These are phyloP conservation scores for Arthrinium puccinioides DNA, from an alignment of 2,329 filamentous ascomycete genomes.

Conservation along the genomic window DNA sequence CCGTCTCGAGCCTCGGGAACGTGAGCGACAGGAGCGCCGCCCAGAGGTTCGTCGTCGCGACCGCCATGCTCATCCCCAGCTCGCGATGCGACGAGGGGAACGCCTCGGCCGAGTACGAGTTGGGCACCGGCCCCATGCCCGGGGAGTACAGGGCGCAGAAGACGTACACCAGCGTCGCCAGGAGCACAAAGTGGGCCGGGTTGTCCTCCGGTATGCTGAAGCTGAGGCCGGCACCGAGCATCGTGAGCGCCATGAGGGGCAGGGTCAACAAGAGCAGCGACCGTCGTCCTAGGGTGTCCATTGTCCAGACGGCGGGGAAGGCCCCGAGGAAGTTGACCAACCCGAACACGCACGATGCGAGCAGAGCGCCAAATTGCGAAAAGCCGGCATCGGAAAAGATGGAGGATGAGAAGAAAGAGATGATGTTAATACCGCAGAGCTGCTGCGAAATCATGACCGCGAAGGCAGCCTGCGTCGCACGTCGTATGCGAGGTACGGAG, in stretches of 20 bases:
- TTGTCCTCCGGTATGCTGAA: conserved; percentile 17
- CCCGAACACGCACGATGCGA: conserved; percentile 37
- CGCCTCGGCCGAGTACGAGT: conserved; percentile 61
- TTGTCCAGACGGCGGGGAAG: conserved; percentile 60
- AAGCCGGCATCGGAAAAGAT: conserved; percentile 37
- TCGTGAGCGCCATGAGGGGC: conserved; percentile 55
- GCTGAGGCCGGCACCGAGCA: conserved; percentile 32
- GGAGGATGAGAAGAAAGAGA: conserved; percentile 40
- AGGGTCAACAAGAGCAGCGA: conserved; percentile 58
- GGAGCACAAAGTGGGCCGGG: conserved; percentile 40
- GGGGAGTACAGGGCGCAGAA: conserved; percentile 41
- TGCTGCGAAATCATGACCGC: conserved; percentile 63
- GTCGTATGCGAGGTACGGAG: conserved; percentile 47
- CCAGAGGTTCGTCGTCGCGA: conserved; percentile 43
- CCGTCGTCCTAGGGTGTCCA: conserved; percentile 59
- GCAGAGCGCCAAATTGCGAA: conserved; percentile 28
- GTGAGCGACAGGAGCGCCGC: conserved; percentile 31
- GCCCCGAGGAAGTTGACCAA: conserved; percentile 58
- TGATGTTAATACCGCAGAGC: conserved; percentile 47
- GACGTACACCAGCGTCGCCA: conserved; percentile 57
- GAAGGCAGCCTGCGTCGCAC: conserved; percentile 59
- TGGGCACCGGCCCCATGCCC: conserved; percentile 46
- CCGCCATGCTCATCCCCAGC: conserved; percentile 53
- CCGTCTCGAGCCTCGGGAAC: conserved; percentile 34
- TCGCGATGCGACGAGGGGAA: conserved; percentile 57